Evolutionary conservation across 768 basidiomycete species (phyloP).

Genomic region (Lactarius hatsudake): DNA sequence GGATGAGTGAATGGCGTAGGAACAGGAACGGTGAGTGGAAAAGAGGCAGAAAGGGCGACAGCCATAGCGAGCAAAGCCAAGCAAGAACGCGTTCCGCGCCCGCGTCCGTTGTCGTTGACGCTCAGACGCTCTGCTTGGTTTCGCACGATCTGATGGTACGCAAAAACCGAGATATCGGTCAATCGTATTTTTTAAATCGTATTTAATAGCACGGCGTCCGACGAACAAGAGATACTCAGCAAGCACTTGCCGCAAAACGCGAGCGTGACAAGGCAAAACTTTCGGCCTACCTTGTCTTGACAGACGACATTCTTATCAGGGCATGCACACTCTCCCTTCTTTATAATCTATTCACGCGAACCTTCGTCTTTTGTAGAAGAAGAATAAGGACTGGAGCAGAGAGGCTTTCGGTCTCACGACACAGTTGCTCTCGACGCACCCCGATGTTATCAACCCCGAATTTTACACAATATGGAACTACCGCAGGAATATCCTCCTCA

Average conservation of each 20-base stretch:
- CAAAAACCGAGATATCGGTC: neutral
- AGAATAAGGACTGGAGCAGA: slow-evolving; percentile 58
- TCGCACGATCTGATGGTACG: slow-evolving; percentile 19
- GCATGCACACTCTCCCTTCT: slow-evolving; percentile 41
- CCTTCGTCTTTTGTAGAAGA: slow-evolving; percentile 53
- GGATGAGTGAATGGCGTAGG: slow-evolving; percentile 80
- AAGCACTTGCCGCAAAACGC: slow-evolving; percentile 63
- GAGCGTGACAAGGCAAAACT: slow-evolving; percentile 75
- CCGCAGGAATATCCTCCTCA: slow-evolving; percentile 71
- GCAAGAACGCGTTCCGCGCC: neutral
- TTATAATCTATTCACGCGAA: slow-evolving; percentile 11
- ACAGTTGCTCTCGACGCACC: slow-evolving; percentile 57
- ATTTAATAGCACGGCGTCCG: slow-evolving; percentile 62
- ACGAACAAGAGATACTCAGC: slow-evolving; percentile 54
- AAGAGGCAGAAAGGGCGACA: slow-evolving; percentile 52
- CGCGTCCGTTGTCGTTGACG: too few species aligned
- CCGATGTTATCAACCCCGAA: slow-evolving; percentile 68
- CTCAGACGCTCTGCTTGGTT: neutral
- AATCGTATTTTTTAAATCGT: neutral
- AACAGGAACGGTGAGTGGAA: slow-evolving; percentile 83
- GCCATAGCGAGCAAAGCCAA: slow-evolving; percentile 46
- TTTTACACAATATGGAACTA: slow-evolving; percentile 98
- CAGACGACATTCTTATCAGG: slow-evolving; percentile 59
- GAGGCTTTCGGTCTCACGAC: slow-evolving; percentile 81
- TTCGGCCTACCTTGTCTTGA: slow-evolving; percentile 66